Evolutionary conservation across 2,329 filamentous ascomycete genomes (phyloP), one percentile per base, ranked within the genome.

Genomic region (Knufia fluminis): DNA sequence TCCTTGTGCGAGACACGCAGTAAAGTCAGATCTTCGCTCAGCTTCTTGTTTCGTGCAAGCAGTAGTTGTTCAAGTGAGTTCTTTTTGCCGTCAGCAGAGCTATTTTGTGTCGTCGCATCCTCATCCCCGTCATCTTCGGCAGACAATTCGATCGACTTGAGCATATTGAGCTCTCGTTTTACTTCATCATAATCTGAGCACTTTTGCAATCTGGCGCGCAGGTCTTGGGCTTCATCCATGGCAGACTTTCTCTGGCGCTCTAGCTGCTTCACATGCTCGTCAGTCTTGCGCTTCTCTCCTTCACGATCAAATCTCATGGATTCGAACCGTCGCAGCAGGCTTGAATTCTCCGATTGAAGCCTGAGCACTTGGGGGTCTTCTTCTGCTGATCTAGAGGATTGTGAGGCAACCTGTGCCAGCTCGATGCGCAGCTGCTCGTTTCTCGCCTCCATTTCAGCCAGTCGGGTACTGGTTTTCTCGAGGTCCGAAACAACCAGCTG

Each of bases 171-270:
- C 67, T 98, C 94, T 56, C 94, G 86, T 68, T 92, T 96, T 42
- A 98, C 80, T 52, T 97, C 91, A 28, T 97, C 90, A 64, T 98
- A 98, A 65, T 98, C 92, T 57, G 80, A 80, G 81, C 87, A 94
- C 64, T 86, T 94, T 55, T 88, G 82, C 2, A 97, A 78, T 68
- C 92, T 95, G 32, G 75, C 72, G 62, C 84, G 86, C 49, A 97
- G 72, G 22, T 76, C 73, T 52, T 96, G 89, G 55, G 86, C 83
- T 64, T 97, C 92, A 26, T 85, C 80, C 60, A 83, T 83, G 16
- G 94, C 70, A 51, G 85, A 78, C 7, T 77, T 75, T 49, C 84
- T 78, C 61, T 94, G 86, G 54, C 91, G 77, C 66, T 96, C 90
- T 14, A 90, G 71, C n/a, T 80, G 78, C 51, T 87, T 82, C 42